Evolutionary conservation across 2,329 filamentous ascomycete genomes (phyloP).

Genomic region (Colletotrichum cordylinicola): DNA sequence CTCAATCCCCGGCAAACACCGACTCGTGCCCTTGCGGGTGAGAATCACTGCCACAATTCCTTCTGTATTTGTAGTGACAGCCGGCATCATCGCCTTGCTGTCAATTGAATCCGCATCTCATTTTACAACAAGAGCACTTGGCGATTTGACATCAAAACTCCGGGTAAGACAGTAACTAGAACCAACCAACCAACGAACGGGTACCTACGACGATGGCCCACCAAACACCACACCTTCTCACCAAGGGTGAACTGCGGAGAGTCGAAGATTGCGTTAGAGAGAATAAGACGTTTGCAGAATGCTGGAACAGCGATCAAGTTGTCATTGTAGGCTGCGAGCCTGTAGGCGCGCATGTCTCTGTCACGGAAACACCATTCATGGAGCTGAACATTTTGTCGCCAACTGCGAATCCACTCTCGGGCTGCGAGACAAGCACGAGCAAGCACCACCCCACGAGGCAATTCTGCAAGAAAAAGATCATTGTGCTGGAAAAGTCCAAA

Average conservation of each 20-base stretch:
- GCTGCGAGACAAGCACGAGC: rapidly evolving
- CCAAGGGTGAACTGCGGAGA: not conserved
- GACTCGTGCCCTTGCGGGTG: not conserved
- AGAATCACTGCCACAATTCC: not conserved
- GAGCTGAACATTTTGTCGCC: not conserved
- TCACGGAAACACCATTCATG: not conserved
- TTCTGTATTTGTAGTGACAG: not conserved
- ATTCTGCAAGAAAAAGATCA: not conserved
- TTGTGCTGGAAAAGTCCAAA: not conserved
- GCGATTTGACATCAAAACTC: not conserved
- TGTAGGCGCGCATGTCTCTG: not conserved
- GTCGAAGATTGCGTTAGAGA: not conserved
- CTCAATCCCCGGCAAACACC: not conserved
- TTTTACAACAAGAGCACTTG: rapidly evolving
- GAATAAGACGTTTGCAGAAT: not conserved
- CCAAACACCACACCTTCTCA: not conserved
- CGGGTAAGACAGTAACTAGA: rapidly evolving
- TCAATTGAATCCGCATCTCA: rapidly evolving
- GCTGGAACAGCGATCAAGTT: not conserved
- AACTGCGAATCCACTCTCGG: not conserved
- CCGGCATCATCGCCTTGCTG: rapidly evolving
- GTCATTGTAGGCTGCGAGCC: not conserved
- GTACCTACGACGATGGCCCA: not conserved
- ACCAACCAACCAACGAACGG: not conserved
- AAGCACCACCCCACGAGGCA: not conserved